These are phyloP conservation scores for Strobilomyces dryophilus DNA, from an alignment of 768 basidiomycete genomes.

Conservation along the genomic window DNA sequence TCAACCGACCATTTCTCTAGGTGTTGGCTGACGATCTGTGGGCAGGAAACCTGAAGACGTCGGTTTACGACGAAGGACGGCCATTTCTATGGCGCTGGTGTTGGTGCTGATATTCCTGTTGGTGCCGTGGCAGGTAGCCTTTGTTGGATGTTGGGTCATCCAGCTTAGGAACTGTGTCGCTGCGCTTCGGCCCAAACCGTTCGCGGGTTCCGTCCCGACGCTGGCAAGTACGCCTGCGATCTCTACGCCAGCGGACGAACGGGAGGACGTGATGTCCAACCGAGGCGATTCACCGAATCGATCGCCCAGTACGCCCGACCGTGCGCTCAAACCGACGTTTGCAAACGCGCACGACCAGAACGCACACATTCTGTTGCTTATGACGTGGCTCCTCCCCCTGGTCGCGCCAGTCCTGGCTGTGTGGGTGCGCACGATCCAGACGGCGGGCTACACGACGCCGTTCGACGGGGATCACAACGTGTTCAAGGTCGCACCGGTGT, in stretches of 20 bases:
- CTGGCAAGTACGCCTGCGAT: constrained; percentile 20
- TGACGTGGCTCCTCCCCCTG: constrained; percentile 80
- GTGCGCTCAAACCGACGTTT: constrained; percentile 2
- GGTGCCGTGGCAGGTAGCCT: constrained; percentile 92
- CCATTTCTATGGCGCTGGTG: constrained; percentile 58
- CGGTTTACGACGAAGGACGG: constrained; percentile 42
- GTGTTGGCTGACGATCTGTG: not conserved
- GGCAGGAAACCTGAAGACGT: constrained; percentile 29
- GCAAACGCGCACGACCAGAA: constrained; percentile 44
- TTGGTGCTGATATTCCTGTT: constrained; percentile 65
- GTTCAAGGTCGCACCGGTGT: constrained; percentile 57
- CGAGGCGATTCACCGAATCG: constrained; percentile 9
- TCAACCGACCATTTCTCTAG: not conserved
- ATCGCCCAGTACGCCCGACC: not conserved
- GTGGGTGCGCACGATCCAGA: constrained; percentile 83
- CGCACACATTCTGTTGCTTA: constrained; percentile 62
- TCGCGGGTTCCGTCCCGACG: constrained; percentile 26
- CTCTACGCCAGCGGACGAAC: constrained; percentile 21
- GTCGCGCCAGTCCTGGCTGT: constrained; percentile 76
- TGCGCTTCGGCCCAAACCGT: constrained; percentile 8
- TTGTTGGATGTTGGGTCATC: constrained; percentile 77
- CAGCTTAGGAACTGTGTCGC: constrained; percentile 65
- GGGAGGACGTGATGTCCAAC: not conserved
- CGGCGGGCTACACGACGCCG: constrained; percentile 72
- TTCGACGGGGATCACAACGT: constrained; percentile 82